A percentile compares a stretch with the other conserved stretches of the same genome.
These are phyloP conservation scores for Tolypocladium inflatum DNA, from an alignment of 2,329 filamentous ascomycete genomes.

Conservation along the genomic window DNA sequence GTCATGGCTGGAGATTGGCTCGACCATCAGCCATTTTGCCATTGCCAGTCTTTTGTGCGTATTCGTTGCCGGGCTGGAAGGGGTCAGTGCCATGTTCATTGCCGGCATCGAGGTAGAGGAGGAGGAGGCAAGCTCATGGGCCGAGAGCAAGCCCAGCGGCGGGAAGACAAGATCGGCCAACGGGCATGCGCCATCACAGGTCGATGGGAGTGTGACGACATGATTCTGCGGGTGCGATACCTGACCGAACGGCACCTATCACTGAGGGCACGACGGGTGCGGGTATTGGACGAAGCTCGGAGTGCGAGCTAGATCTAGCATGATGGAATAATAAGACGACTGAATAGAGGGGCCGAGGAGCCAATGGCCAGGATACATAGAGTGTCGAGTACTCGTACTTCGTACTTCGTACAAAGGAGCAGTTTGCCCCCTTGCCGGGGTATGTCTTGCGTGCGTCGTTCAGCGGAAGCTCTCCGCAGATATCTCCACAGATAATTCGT, in stretches of 20 bases:
- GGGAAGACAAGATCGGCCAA: neutral
- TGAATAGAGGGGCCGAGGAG: neutral
- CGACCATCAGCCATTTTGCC: conserved; percentile 89
- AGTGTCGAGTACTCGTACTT: neutral
- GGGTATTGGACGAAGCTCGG: neutral
- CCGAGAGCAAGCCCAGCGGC: neutral
- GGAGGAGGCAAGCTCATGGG: neutral
- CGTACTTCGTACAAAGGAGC: neutral
- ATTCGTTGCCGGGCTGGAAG: conserved; percentile 83
- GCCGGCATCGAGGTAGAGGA: conserved; percentile 67
- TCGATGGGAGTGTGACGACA: neutral
- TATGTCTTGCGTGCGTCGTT: no score
- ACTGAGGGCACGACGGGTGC: neutral
- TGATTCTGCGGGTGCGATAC: neutral
- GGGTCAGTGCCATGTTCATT: conserved; percentile 75
- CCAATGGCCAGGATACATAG: neutral
- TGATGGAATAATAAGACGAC: neutral
- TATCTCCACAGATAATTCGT: no score
- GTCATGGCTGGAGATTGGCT: conserved; percentile 95
- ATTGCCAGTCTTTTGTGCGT: conserved; percentile 85
- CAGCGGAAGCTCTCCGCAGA: no score
- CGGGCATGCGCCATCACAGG: neutral
- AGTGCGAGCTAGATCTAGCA: neutral
- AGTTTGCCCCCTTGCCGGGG: neutral
- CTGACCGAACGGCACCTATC: neutral